Percentiles rank a stretch among this genome's conserved stretches.
phyloP scores from a whole-genome alignment of 192 early-diverging fungal species.

The Linnemannia elongata region DNA sequence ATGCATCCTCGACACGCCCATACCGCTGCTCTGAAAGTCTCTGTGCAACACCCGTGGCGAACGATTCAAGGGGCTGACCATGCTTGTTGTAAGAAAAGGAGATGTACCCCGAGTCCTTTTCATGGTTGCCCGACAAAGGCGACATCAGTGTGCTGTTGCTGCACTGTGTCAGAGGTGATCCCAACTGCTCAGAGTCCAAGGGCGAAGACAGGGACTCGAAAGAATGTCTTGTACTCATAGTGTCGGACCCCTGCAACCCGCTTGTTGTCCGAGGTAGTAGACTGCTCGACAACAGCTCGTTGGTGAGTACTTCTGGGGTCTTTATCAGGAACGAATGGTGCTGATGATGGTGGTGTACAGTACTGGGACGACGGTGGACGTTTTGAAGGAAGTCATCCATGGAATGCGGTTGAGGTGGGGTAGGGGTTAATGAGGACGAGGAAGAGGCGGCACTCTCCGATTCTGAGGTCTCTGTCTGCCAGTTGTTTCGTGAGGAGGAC shows the following conservation, averaged over 20 bases:
- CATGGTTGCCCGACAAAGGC: constrained; percentile 16
- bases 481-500: neutral
- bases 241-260: neutral
- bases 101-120: constrained; percentile 38
- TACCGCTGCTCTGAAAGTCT: neutral
- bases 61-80: neutral
- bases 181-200: neutral
- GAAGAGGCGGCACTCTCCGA: neutral
- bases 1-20: neutral
- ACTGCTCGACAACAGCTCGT: neutral
- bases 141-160: constrained; percentile 14
- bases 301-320: neutral
- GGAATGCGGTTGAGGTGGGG: neutral
- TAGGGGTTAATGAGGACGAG: neutral
- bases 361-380: neutral
- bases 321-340: neutral
- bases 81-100: constrained; percentile 2
- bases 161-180: neutral
- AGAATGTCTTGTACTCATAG: neutral
- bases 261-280: neutral
- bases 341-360: neutral
- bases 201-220: neutral
- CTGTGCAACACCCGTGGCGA: neutral
- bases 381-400: neutral
- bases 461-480: neutral